These are phyloP conservation scores for Fusarium miscanthi DNA, from an alignment of 2,329 filamentous ascomycete genomes.

Conservation along the genomic window DNA sequence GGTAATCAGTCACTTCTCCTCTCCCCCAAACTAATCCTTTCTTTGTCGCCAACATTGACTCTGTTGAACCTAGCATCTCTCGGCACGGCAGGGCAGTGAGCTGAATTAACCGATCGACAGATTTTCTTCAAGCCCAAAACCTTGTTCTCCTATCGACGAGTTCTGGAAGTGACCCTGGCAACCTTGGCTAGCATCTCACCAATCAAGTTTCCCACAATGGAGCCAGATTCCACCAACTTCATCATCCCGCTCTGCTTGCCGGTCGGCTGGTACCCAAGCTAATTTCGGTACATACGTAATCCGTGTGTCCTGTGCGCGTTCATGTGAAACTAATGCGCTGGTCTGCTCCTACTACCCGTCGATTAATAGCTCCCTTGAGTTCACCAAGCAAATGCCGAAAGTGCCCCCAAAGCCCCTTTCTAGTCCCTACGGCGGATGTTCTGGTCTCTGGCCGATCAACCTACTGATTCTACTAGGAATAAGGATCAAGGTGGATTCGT, in stretches of 20 bases:
- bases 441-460: neutral
- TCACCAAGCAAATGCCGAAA: slow-evolving; percentile 23
- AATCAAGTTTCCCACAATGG: slow-evolving; percentile 19
- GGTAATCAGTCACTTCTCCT: neutral
- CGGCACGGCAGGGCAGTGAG: neutral
- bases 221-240: slow-evolving; percentile 22
- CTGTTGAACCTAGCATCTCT: neutral
- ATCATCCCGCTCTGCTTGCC: slow-evolving; percentile 39
- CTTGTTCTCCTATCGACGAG: slow-evolving; percentile 38
- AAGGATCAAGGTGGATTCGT: neutral
- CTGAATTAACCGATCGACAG: slow-evolving; percentile 42
- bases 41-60: slow-evolving; percentile 2
- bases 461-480: neutral
- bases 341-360: slow-evolving; percentile 13
- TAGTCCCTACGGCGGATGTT: neutral
- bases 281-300: slow-evolving; percentile 37
- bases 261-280: slow-evolving; percentile 33
- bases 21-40: neutral
- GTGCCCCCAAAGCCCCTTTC: slow-evolving; percentile 1
- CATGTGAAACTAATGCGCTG: slow-evolving; percentile 24
- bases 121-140: slow-evolving; percentile 42
- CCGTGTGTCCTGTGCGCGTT: slow-evolving; percentile 13
- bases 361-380: slow-evolving; percentile 1
- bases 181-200: slow-evolving; percentile 20
- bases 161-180: slow-evolving; percentile 44